These are phyloP conservation scores for Penicillium crustosum DNA, from an alignment of 2,329 filamentous ascomycete genomes.

Conservation along the genomic window DNA sequence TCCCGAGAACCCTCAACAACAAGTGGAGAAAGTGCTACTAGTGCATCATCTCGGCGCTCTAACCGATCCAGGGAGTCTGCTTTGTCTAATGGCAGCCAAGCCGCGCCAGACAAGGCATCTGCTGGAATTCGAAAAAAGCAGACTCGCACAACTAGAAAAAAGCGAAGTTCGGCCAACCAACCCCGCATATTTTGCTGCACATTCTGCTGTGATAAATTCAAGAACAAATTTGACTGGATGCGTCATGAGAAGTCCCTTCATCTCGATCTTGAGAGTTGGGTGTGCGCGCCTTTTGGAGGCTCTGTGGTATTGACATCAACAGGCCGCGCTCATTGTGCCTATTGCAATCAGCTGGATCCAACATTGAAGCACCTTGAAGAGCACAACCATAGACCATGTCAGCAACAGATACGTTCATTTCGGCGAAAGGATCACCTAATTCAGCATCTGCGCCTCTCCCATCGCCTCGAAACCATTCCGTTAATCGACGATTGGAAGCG, in stretches of 20 bases:
- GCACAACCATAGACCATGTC: slow-evolving; percentile 51
- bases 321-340: slow-evolving; percentile 43
- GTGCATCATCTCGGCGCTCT: not conserved
- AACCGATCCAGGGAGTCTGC: not conserved
- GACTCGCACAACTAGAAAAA: not conserved
- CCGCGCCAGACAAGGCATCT: not conserved
- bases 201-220: slow-evolving; percentile 28
- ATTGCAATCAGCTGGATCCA: slow-evolving; percentile 50
- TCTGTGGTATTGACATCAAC: slow-evolving; percentile 7
- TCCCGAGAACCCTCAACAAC: not conserved
- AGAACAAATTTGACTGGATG: slow-evolving; percentile 27
- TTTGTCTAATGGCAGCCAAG: not conserved
- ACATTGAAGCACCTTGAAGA: slow-evolving; percentile 48
- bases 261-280: slow-evolving; percentile 23
- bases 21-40: not conserved
- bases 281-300: slow-evolving; percentile 21
- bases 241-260: slow-evolving; percentile 29
- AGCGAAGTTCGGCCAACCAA: not conserved
- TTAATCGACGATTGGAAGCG: slow-evolving; percentile 19
- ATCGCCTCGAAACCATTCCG: slow-evolving; percentile 39
- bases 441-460: slow-evolving; percentile 54
- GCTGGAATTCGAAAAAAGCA: not conserved
- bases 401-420: slow-evolving; percentile 51
- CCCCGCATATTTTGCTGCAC: slow-evolving; percentile 21
- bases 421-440: slow-evolving; percentile 56